Percentiles rank a stretch among this genome's conserved stretches.
Evolutionary conservation across 768 basidiomycete species (phyloP).

Genomic region (Epithele typhae): DNA sequence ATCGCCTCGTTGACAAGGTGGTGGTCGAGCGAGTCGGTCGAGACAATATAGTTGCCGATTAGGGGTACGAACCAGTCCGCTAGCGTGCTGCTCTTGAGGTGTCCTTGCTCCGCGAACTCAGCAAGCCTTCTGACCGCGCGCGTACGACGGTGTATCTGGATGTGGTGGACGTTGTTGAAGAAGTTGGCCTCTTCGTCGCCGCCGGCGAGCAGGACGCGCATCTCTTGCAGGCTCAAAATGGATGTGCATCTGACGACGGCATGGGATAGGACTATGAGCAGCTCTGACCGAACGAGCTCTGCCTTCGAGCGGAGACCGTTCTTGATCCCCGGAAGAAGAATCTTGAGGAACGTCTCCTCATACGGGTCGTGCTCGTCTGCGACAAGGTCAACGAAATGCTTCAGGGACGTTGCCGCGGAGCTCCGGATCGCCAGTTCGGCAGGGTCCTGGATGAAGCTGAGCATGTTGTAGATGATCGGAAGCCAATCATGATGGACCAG

Average conservation of each 20-base stretch:
- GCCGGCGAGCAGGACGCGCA: conserved; percentile 73
- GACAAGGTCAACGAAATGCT: conserved; percentile 69
- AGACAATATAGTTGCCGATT: conserved; percentile 72
- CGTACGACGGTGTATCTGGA: conserved; percentile 86
- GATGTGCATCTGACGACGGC: conserved; percentile 62
- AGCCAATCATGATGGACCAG: conserved; percentile 62
- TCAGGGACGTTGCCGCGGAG: conserved; percentile 71
- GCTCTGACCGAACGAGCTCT: conserved; percentile 84
- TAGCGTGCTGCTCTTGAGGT: conserved; percentile 64
- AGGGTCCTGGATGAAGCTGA: conserved; percentile 85
- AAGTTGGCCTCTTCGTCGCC: conserved; percentile 95
- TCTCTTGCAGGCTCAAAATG: conserved; percentile 65
- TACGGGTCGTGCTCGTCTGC: conserved; percentile 37
- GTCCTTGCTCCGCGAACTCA: conserved; percentile 66
- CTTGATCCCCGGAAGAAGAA: conserved; percentile 75
- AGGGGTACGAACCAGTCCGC: conserved; percentile 85
- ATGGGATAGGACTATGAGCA: conserved; percentile 73
- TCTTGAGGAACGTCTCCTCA: conserved; percentile 53
- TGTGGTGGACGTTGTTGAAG: conserved; percentile 93
- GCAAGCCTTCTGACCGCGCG: conserved; percentile 82
- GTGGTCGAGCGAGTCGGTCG: conserved; percentile 65
- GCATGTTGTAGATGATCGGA: conserved; percentile 76
- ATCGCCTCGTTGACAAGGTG: conserved; percentile 91
- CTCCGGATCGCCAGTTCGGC: conserved; percentile 83
- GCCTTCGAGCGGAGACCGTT: conserved; percentile 73